Evolutionary conservation across 1,284 basidiomycete genomes (phyloP), one percentile per base, ranked within the genome.

Genomic region (Rhodotorula glutinis): DNA sequence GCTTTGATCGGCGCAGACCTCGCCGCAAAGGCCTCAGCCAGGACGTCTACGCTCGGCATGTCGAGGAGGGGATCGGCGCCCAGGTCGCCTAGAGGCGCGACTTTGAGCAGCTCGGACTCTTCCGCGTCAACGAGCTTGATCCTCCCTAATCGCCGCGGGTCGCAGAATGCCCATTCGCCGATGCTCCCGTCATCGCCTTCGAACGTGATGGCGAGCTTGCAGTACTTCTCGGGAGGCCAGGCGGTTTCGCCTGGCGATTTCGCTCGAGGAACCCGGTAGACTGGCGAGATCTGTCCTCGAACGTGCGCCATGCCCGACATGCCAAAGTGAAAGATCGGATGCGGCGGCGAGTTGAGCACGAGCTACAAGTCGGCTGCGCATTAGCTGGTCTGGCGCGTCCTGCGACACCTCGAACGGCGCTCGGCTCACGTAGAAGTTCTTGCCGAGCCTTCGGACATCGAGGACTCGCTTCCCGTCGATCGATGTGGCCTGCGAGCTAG

Each of bases 1-100:
- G 88, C 86, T 74, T 92, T 92, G 71, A 90, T 84, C 1, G 90
- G 87, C 59, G 87, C 88, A 21, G 83, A 80, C 61, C 89, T 83
- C 72, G 84, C 87, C 17, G 77, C 73, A 14, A 90, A 80, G 21
- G 82, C 73, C 0, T 76, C 67, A 38, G 79, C 79, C 75, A 91
- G 90, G 40, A 85, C 82, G 3, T 83, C 82, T 1, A 87, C 72
- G 5, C 82, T 70, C 2, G 88, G 88, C 85, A 90, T 90, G 53
- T 81, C 83, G 30, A 90, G 80, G 52, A 91, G 84, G 0, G 90
- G 90, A 76, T 91, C 90, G 76, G 90, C 90, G 2, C 89, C 71
- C 85, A 14, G 88, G 87, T 11, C 86, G 85, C 75, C 90, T 86
- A 21, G 77, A 10, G 83, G 80, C 0, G 89, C 89, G 4, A 82